Conservation (phyloP, 805 yeast species). For the Cyberlindnera subsufficiens region DNA sequence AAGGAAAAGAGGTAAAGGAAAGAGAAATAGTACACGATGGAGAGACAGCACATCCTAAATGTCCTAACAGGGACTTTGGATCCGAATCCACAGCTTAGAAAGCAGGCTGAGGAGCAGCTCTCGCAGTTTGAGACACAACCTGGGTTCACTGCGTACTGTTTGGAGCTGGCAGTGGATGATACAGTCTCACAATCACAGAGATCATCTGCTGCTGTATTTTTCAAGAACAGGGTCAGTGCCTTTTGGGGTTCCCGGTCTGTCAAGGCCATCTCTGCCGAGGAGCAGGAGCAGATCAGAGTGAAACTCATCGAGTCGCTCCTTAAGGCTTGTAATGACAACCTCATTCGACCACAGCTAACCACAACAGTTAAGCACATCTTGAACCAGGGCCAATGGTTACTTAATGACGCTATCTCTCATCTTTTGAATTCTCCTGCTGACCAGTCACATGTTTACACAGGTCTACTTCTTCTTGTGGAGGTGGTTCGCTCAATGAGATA, state of each 20-base stretch:
- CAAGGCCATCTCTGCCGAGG: slow-evolving; percentile 34
- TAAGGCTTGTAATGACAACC: slow-evolving; percentile 31
- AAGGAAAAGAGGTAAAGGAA: neutral
- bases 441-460: slow-evolving; percentile 41
- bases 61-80: slow-evolving; percentile 52
- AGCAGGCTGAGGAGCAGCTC: slow-evolving; percentile 48
- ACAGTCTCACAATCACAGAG: slow-evolving; percentile 38
- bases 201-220: slow-evolving; percentile 60
- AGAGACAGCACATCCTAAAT: slow-evolving; percentile 42
- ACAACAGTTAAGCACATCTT: slow-evolving; percentile 52
- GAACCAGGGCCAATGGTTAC: slow-evolving; percentile 34
- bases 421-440: slow-evolving; percentile 30
- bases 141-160: slow-evolving; percentile 51
- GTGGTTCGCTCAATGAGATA: slow-evolving; percentile 51
- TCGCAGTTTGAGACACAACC: slow-evolving; percentile 46
- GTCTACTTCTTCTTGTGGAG: slow-evolving; percentile 50
- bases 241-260: slow-evolving; percentile 40
- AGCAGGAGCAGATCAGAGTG: slow-evolving; percentile 50
- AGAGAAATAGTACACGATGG: slow-evolving; percentile 19
- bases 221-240: slow-evolving; percentile 55
- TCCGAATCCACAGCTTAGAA: slow-evolving; percentile 42
- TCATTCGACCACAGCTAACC: slow-evolving; percentile 49
- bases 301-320: slow-evolving; percentile 49
- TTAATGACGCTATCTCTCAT: slow-evolving; percentile 25
- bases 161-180: slow-evolving; percentile 43